These are phyloP conservation scores for Paecilomyces sp. DNA, from an alignment of 2,329 filamentous ascomycete genomes.

Conservation along the genomic window DNA sequence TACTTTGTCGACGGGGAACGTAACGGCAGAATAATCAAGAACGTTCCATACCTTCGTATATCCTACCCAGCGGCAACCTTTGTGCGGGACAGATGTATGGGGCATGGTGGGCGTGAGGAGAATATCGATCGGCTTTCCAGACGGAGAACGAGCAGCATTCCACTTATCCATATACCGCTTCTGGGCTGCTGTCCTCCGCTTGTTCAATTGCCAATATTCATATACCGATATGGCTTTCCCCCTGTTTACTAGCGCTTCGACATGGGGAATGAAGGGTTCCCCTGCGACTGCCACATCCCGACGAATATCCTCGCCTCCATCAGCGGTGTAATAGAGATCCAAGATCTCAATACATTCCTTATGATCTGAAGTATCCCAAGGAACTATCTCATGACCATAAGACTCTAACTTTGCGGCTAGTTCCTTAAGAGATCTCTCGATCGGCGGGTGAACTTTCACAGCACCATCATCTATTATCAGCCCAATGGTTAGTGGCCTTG, in stretches of 20 bases:
- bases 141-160: constrained; percentile 40
- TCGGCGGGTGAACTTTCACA: constrained; percentile 49
- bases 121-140: constrained; percentile 47
- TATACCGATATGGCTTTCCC: constrained; percentile 53
- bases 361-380: constrained; percentile 48
- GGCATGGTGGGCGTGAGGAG: constrained; percentile 55
- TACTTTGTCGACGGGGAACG: constrained; percentile 48
- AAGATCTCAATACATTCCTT: constrained; percentile 51
- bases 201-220: constrained; percentile 62
- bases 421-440: constrained; percentile 39
- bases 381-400: constrained; percentile 49
- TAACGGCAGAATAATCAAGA: constrained; percentile 54
- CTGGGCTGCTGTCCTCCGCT: constrained; percentile 46
- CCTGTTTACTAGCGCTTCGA: constrained; percentile 49
- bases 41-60: constrained; percentile 59
- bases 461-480: constrained; percentile 48
- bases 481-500: constrained; percentile 43
- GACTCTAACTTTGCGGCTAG: constrained; percentile 28
- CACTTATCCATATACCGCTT: constrained; percentile 55
- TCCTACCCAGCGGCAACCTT: constrained; percentile 42
- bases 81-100: constrained; percentile 46
- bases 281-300: constrained; percentile 48
- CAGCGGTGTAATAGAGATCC: constrained; percentile 56
- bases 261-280: constrained; percentile 54
- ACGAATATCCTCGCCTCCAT: constrained; percentile 58